Conservation (phyloP, 2,329 filamentous ascomycete genomes). For the Alternaria solani region DNA sequence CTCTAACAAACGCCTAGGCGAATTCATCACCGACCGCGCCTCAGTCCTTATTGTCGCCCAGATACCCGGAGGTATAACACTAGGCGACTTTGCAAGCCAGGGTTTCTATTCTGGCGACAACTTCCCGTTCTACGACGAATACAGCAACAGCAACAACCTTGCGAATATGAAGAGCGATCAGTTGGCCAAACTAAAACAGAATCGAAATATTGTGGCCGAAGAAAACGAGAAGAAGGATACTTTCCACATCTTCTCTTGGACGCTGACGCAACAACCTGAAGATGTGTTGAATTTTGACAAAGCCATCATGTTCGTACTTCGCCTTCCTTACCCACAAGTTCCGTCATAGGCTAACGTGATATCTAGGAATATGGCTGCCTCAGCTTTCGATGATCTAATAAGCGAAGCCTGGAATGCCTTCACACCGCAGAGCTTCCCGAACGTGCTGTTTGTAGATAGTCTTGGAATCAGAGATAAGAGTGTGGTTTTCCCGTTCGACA, state of each 20-base stretch:
- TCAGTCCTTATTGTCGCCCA: conserved; percentile 50
- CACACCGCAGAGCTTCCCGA: conserved; percentile 45
- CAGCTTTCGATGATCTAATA: conserved; percentile 44
- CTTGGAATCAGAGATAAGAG: conserved; percentile 45
- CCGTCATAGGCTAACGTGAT: background rate
- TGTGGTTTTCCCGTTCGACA: conserved; percentile 42
- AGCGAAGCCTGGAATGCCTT: conserved; percentile 45
- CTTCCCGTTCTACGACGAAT: conserved; percentile 48
- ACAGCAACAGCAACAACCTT: conserved; percentile 47
- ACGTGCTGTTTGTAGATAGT: conserved; percentile 48
- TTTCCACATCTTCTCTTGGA: conserved; percentile 51
- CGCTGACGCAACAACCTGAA: conserved; percentile 45
- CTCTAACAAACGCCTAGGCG: conserved; percentile 42
- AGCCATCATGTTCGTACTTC: conserved; percentile 36
- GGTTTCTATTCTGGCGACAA: conserved; percentile 47
- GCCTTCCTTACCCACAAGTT: no score
- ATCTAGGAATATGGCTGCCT: conserved; percentile 35
- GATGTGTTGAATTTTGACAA: conserved; percentile 45
- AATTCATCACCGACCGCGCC: conserved; percentile 50
- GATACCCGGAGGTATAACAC: conserved; percentile 37
- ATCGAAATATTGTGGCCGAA: conserved; percentile 40
- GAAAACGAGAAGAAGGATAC: conserved; percentile 34
- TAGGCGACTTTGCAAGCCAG: conserved; percentile 42
- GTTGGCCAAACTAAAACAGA: conserved; percentile 45
- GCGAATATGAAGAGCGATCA: conserved; percentile 49